Conservation (phyloP, 352 stramenopile genomes). For the Elongisporangium anandrum region DNA sequence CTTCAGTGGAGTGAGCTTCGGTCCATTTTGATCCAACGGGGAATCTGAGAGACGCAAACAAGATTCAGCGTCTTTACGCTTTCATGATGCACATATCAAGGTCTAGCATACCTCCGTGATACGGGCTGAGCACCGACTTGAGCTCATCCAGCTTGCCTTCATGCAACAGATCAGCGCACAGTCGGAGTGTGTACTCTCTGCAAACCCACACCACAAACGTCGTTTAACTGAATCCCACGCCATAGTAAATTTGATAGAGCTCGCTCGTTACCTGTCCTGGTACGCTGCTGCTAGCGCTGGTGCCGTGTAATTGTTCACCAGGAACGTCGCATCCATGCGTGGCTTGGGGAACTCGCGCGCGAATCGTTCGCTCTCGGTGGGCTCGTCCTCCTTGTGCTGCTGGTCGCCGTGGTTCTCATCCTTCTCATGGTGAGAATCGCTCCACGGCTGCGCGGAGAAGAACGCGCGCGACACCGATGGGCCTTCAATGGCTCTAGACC, state of each 20-base stretch:
- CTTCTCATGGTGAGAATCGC: not conserved
- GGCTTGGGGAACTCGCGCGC: conserved; percentile 71
- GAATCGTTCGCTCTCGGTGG: conserved; percentile 22
- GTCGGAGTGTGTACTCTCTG: conserved; percentile 74
- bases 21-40: conserved; percentile 27
- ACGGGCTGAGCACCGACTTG: conserved; percentile 64
- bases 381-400: conserved; percentile 17
- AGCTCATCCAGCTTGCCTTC: conserved; percentile 76
- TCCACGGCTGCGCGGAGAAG: not conserved
- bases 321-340: conserved; percentile 63
- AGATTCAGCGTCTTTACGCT: conserved; percentile 4
- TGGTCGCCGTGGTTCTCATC: not conserved
- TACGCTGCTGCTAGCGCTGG: conserved; percentile 92
- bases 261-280: conserved; percentile 94
- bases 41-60: conserved; percentile 27
- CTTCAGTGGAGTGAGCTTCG: conserved; percentile 40
- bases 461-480: not conserved
- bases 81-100: not conserved
- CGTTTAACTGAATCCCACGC: not conserved
- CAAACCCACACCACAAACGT: not conserved
- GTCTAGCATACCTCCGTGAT: conserved; percentile 36
- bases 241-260: conserved; percentile 1
- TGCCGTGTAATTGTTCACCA: conserved; percentile 97
- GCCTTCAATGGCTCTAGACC: not conserved
- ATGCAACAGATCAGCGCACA: conserved; percentile 69